A percentile compares a stretch with the other conserved stretches of the same genome.
Conservation (phyloP, 2,329 filamentous ascomycete species). For the Fusarium tuaranense region DNA sequence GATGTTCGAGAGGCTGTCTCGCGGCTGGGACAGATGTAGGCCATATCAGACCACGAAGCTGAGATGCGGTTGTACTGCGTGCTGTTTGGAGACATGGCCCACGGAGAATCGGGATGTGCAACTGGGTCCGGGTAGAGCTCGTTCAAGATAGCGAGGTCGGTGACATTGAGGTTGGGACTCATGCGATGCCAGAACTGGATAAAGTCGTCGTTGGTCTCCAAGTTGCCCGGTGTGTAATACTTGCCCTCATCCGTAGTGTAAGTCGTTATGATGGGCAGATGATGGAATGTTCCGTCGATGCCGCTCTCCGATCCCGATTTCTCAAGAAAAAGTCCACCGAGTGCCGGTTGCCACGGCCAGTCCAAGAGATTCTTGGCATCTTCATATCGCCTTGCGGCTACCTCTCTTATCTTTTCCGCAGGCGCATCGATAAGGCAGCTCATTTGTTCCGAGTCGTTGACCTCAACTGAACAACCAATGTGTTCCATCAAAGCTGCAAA, state of each 20-base stretch:
- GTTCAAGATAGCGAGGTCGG: conserved; percentile 6
- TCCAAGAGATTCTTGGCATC: conserved; percentile 14
- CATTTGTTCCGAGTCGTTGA: background rate
- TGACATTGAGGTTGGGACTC: conserved; percentile 9
- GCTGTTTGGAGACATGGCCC: conserved; percentile 10
- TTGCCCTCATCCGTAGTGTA: conserved; percentile 10
- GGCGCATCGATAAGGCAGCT: background rate
- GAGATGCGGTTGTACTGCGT: conserved; percentile 18
- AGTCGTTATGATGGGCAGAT: conserved; percentile 8
- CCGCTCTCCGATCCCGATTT: background rate
- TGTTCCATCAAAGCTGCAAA: conserved; percentile 2
- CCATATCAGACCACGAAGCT: conserved; percentile 19
- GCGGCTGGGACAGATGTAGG: conserved; percentile 12
- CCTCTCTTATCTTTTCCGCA: conserved; percentile 1
- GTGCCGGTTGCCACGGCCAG: conserved; percentile 17
- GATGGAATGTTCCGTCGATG: background rate
- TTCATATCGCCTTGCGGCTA: conserved; percentile 3
- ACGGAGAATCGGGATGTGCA: conserved; percentile 5
- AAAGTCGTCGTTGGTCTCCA: conserved; percentile 17
- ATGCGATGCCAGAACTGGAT: conserved; percentile 14
- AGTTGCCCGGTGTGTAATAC: conserved; percentile 6
- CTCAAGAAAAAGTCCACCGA: conserved; percentile 5
- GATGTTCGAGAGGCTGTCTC: background rate
- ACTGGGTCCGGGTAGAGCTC: conserved; percentile 2
- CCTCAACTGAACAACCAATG: background rate